These are phyloP conservation scores for Penicillium palitans DNA, from an alignment of 2,329 filamentous ascomycete genomes.

Conservation along the genomic window DNA sequence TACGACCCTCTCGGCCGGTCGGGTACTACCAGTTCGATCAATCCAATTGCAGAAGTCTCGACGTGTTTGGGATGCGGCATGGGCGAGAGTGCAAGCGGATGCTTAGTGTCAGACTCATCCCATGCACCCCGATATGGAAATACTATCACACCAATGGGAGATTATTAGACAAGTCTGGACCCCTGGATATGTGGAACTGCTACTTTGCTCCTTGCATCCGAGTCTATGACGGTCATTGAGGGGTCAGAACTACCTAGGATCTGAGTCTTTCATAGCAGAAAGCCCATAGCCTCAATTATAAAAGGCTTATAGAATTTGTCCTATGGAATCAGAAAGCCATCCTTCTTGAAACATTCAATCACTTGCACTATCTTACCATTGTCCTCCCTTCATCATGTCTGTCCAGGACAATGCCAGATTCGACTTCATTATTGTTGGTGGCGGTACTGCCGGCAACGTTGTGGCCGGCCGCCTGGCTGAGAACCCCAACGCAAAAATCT, in stretches of 20 bases:
- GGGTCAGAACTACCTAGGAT: background rate
- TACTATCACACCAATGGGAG: background rate
- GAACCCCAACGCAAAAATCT: constrained; percentile 46
- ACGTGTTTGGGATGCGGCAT: too few species aligned
- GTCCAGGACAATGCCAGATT: constrained; percentile 17
- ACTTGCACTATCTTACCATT: background rate
- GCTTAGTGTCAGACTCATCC: background rate
- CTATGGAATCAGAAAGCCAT: background rate
- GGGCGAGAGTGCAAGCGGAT: background rate
- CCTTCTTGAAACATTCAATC: background rate
- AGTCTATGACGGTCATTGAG: background rate
- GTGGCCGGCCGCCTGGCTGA: constrained; percentile 56
- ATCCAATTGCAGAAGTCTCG: too few species aligned
- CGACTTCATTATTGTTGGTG: constrained; percentile 37
- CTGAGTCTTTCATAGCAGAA: background rate
- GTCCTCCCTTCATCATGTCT: background rate
- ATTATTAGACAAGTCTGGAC: background rate
- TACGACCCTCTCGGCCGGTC: background rate
- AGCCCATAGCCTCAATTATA: background rate
- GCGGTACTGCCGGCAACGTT: constrained; percentile 39
- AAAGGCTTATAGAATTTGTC: background rate
- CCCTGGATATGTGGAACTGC: background rate
- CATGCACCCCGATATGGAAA: background rate
- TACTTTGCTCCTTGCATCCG: background rate
- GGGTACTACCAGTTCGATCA: too few species aligned